Evolutionary conservation across 148 eudicot species (phyloP), one percentile per base, ranked within the genome.

Genomic region (Euryodendron excelsum): DNA sequence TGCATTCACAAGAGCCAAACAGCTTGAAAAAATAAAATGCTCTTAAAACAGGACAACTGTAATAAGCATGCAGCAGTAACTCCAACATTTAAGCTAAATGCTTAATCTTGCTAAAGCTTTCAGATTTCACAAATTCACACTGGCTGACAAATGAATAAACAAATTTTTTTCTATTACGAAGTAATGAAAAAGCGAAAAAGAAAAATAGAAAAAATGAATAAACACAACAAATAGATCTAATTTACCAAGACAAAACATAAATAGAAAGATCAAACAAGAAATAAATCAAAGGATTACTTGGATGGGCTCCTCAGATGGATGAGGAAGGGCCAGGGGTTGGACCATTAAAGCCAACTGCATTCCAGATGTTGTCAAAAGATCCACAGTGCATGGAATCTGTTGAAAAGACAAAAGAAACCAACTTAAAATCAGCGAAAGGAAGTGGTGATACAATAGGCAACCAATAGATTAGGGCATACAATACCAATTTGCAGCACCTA

Each of bases 331-430:
- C 65, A 95, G 86, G 58, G 98, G 98, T 87, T 95, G 98, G 55
- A 95, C 98, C 87, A 95, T 82, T 76, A 95, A 77, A 81, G 98
- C 91, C 86, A 95, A 84, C 85, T 95, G 98, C 97, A 95, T 91
- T 79, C 96, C 97, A 73, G 98, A 95, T 66, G 98, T 95, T 20
- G 81, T 89, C 86, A 95, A 82, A 86, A 93, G 91, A 81, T 95
- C 98, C 33, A 81, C 81, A 76, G 97, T 93, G 83, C 96, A 93
- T 52, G 98, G 97, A 61, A 95, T 77, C 98, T 95, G 88, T 68
- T 18, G 37, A 81, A 80, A 80, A 39, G 61, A 63, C 78, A 80
- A 27, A 37, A 60, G 45, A 18, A 55, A 69, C 33, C 23, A 75
- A 75, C 31, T 67, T 59, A 62, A 45, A 69, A 78, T 55, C 63